Evolutionary conservation across 2,329 filamentous ascomycete genomes (phyloP), one percentile per base, ranked within the genome.

Genomic region (Exserohilum turcica): DNA sequence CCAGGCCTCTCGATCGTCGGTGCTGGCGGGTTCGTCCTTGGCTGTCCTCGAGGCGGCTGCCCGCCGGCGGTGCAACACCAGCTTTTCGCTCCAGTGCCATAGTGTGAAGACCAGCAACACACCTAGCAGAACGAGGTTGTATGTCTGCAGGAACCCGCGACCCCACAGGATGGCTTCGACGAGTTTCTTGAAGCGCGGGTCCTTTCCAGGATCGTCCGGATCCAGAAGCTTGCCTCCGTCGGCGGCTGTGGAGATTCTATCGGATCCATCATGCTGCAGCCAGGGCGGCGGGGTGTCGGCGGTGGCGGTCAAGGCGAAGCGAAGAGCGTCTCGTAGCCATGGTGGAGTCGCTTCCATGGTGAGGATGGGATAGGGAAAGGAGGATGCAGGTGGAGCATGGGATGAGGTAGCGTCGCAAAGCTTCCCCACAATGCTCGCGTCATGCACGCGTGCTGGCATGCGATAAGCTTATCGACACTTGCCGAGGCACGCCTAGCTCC

Each of bases 101-200:
- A 60, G 52, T 0, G 76, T 69, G 48, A 77, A 74, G 2, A 73
- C 31, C 1, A 74, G 19, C 32, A 80, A 55, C 8, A 78, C 57
- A 2, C 55, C 70, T 2, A 77, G 21, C 18, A 78, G 52, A 2
- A 74, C 73, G 2, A 70, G 33, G 47, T 79, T 78, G 45, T 79
- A 80, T 0, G 69, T 74, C 8, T 67, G 45, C 13, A 78, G 50
- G 16, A 79, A 71, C 35, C 63, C 62, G 48, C 75, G 60, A 3
- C 73, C 72, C 56, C 72, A 78, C 28, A 74, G 39, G n/a, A 77
- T 69, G 9, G 66, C 72, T 33, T 74, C 69, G 9, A 76, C 68
- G 6, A 76, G 57, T 48, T 69, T 70, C 38, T 65, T 57, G 45
- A 75, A 73, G 21, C 71, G 58, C 5, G 72, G 74, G 50, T 75